Base-by-base conservation (phyloP, 331 rosid genomes). In the Ulmus americana region DNA sequence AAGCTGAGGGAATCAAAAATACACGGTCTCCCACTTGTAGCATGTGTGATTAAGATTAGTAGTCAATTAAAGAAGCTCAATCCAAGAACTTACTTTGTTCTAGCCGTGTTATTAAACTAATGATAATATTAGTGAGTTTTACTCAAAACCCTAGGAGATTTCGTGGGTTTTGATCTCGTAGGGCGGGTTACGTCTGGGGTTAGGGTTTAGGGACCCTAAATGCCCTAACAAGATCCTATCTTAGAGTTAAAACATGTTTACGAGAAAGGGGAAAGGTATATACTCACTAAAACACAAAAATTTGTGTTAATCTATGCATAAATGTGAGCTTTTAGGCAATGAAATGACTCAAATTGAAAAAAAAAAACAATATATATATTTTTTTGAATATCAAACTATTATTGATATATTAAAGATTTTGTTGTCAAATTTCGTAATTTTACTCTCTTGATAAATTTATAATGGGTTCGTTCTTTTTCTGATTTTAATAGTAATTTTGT, bases 21-120 rank as follows among this genome's bases (percentile, higher is more conserved):
- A 73, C 86, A 82, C 85, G 39, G 73, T 76, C 82, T 81, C 77
- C 91, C 79, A 84, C 80, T 76, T 63, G 85, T 53, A 55, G 81
- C 91, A 82, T 81, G 91, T 90, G 80, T 67, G 58, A 42, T 22
- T 62, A 64, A 69, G 73, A 72, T 61, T 77, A 74, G 35, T 28
- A 28, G 69, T 79, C 76, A 75, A 82, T 72, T 79, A 74, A 82
- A 63, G 67, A 57, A 47, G 61, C 75, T 61, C 14, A 64, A 70
- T 70, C 80, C 71, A 71, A 83, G 64, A 76, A 54, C 68, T 70
- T 73, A 66, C 79, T 71, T 70, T 70, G 75, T 44, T 63, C 65
- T 62, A 72, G 42, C 64, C 39, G 28, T 10, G 5, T n/a, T 15
- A 12, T 68, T 69, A 73, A 68, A 67, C 40, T 69, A 45, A 61